Percentiles rank a stretch among this genome's conserved stretches.
Evolutionary conservation across 116 monocot genomes (phyloP).

Genomic region (Zostera marina): DNA sequence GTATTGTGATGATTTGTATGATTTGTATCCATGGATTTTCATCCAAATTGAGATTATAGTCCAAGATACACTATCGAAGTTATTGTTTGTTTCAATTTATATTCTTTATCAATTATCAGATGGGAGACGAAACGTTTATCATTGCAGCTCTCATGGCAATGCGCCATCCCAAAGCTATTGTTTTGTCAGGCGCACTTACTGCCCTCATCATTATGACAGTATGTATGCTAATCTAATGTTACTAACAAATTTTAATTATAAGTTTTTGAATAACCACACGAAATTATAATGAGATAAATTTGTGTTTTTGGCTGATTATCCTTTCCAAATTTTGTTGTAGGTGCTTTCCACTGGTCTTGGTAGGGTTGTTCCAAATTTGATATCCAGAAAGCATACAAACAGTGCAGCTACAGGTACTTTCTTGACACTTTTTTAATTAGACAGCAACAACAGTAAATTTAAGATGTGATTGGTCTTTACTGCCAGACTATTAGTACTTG

Average conservation of each 20-base stretch:
- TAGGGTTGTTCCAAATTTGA: slow-evolving; percentile 88
- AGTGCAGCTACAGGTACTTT: slow-evolving; percentile 75
- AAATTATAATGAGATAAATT: too few relatives aligned
- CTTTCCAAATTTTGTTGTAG: slow-evolving; percentile 9
- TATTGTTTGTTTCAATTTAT: background rate
- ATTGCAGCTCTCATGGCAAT: slow-evolving; percentile 97
- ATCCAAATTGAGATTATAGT: background rate
- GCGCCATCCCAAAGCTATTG: slow-evolving; percentile 92
- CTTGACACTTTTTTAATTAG: too few relatives aligned
- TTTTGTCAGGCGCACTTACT: slow-evolving; percentile 75
- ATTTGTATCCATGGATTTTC: too few relatives aligned
- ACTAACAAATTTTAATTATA: too few relatives aligned
- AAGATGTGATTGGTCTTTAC: too few relatives aligned
- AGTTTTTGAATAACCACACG: too few relatives aligned
- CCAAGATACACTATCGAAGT: background rate
- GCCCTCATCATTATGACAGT: slow-evolving; percentile 96
- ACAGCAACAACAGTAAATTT: background rate
- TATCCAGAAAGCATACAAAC: slow-evolving; percentile 95
- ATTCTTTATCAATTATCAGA: slow-evolving; percentile 34
- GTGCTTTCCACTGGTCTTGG: slow-evolving; percentile 88
- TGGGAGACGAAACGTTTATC: slow-evolving; percentile 97
- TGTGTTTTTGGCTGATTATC: too few relatives aligned
- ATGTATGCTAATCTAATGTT: slow-evolving; percentile 17
- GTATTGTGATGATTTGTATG: slow-evolving; percentile 13
- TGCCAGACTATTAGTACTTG: too few relatives aligned